Percentiles rank a stretch among this genome's conserved stretches.
phyloP scores from a whole-genome alignment of 768 basidiomycete species.

The Mycena filopes region DNA sequence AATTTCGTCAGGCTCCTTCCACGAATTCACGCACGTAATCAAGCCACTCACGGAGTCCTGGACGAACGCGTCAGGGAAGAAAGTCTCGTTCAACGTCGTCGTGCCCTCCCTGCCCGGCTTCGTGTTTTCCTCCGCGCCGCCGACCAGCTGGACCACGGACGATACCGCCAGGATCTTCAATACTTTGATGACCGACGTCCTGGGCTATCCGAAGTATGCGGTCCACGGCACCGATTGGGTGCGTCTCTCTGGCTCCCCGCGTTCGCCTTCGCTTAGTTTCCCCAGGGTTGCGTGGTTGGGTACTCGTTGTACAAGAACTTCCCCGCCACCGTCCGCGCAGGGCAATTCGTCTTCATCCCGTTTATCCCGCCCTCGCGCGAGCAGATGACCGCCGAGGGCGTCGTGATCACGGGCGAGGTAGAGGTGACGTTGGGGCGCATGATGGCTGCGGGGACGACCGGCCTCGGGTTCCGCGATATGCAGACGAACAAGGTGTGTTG shows the following conservation, averaged over 20 bases:
- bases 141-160: slow-evolving; percentile 30
- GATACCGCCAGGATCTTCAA: slow-evolving; percentile 40
- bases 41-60: slow-evolving; percentile 11
- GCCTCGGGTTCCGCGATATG: slow-evolving; percentile 1
- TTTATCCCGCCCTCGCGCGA: slow-evolving; percentile 18
- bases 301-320: slow-evolving; percentile 21
- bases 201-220: slow-evolving; percentile 37
- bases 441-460: neutral
- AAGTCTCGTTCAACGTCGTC: slow-evolving; percentile 12
- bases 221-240: slow-evolving; percentile 39
- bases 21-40: slow-evolving; percentile 15
- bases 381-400: slow-evolving; percentile 5
- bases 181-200: slow-evolving; percentile 38
- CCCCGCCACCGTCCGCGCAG: slow-evolving; percentile 17
- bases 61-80: slow-evolving; percentile 7
- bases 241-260: neutral
- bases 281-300: slow-evolving; percentile 9
- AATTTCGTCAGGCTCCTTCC: slow-evolving; percentile 15
- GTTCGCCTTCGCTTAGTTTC: no score
- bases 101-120: slow-evolving; percentile 31
- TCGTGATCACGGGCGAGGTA: neutral
- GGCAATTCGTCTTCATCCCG: slow-evolving; percentile 28
- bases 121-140: slow-evolving; percentile 28
- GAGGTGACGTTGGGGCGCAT: slow-evolving; percentile 1
- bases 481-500: slow-evolving; percentile 2